Evolutionary conservation across 495 filamentous ascomycete species (phyloP).

Genomic region (Baudoinia panamericana): DNA sequence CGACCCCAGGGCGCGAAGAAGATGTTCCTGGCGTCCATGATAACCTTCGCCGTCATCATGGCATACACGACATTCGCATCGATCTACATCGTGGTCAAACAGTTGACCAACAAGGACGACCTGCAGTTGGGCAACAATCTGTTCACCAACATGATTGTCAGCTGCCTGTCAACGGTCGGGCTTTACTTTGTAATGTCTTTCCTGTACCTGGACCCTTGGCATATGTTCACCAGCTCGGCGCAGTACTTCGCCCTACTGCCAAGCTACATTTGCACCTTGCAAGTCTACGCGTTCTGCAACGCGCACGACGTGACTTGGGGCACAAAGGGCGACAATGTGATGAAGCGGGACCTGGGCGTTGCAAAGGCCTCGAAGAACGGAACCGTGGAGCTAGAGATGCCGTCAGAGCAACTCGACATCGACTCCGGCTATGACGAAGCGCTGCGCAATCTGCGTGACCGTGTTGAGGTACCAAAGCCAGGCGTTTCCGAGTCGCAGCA

Average conservation of each 20-base stretch:
- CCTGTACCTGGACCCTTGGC: conserved; percentile 96
- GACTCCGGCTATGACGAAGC: conserved; percentile 96
- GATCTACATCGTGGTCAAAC: conserved; percentile 72
- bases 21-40: conserved; percentile 77
- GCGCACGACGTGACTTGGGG: conserved; percentile 99
- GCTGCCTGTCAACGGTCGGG: conserved; percentile 75
- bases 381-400: conserved; percentile 85
- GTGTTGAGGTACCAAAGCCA: conserved; percentile 61
- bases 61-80: conserved; percentile 80
- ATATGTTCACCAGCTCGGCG: conserved; percentile 89
- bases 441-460: conserved; percentile 85
- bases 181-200: conserved; percentile 94
- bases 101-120: conserved; percentile 43
- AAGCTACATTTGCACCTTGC: conserved; percentile 88
- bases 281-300: conserved; percentile 99
- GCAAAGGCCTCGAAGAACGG: conserved; percentile 57
- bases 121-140: conserved; percentile 65
- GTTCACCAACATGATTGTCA: conserved; percentile 89
- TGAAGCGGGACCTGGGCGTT: conserved; percentile 78
- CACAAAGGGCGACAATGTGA: conserved; percentile 94
- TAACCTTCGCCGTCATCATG: conserved; percentile 89
- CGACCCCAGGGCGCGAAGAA: conserved; percentile 90
- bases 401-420: conserved; percentile 92
- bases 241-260: conserved; percentile 93
- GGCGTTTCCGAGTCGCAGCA: conserved; percentile 59